A percentile compares a stretch with the other conserved stretches of the same genome.
phyloP scores from a whole-genome alignment of 148 eudicot species.

The Chenopodium album region DNA sequence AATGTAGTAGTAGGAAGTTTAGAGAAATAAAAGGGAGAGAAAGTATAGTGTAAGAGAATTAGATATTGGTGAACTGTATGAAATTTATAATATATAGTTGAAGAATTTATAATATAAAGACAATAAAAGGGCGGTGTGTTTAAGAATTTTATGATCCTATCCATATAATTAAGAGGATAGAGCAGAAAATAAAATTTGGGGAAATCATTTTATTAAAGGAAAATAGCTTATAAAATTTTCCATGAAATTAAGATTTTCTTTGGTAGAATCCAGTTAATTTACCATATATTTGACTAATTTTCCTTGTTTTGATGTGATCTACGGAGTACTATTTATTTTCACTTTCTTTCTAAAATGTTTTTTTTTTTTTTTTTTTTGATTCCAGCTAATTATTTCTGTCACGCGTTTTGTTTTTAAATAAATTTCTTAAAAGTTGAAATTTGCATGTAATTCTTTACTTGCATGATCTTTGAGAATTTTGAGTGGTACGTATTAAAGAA shows the following conservation, averaged over 20 bases:
- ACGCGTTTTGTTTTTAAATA: no score
- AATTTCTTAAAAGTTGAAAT: no score
- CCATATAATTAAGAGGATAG: neutral
- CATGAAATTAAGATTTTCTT: neutral
- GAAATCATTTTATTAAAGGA: neutral
- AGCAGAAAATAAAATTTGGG: neutral
- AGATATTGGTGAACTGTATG: constrained; percentile 14
- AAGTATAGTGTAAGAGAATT: neutral
- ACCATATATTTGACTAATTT: neutral
- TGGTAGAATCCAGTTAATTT: constrained; percentile 14
- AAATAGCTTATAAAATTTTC: neutral
- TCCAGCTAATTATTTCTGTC: no score
- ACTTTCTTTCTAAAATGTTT: no score
- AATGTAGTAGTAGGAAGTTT: neutral
- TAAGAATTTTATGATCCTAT: neutral
- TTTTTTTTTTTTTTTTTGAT: no score
- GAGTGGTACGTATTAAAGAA: no score
- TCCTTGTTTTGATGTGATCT: no score
- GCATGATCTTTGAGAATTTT: no score
- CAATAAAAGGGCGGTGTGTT: constrained; percentile 9
- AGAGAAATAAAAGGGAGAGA: neutral
- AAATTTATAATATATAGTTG: constrained; percentile 9
- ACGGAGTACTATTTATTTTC: no score
- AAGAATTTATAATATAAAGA: constrained; percentile 10
- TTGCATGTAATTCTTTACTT: no score